Evolutionary conservation across 345 rosid species (phyloP).

Genomic region (Salix caprea): DNA sequence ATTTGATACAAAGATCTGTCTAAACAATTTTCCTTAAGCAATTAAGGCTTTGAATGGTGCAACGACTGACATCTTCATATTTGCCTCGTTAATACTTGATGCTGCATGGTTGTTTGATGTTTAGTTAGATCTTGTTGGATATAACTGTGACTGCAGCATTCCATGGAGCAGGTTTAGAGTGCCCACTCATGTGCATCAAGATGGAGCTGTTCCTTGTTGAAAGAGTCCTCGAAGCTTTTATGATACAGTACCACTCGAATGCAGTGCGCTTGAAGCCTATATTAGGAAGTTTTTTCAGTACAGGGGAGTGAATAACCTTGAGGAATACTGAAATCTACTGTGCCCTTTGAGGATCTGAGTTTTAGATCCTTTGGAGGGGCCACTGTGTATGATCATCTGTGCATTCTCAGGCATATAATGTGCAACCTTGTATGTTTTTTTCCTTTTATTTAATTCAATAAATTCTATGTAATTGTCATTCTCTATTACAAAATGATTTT

Average conservation of each 20-base stretch:
- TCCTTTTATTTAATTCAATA: too few relatives aligned
- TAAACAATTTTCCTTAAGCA: not conserved
- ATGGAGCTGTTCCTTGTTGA: not conserved
- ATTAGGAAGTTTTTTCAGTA: not conserved
- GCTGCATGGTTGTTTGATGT: not conserved
- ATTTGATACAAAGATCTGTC: not conserved
- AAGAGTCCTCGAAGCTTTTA: not conserved
- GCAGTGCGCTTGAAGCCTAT: not conserved
- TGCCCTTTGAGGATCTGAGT: not conserved
- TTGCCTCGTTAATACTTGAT: not conserved
- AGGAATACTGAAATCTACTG: not conserved
- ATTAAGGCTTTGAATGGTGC: not conserved
- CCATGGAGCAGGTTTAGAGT: not conserved
- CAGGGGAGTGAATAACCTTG: not conserved
- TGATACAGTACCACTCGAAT: not conserved
- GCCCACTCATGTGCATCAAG: not conserved
- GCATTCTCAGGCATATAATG: not conserved
- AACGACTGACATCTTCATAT: not conserved
- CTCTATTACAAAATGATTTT: too few relatives aligned
- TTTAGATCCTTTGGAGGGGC: not conserved
- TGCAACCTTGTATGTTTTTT: too few relatives aligned
- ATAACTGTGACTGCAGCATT: not conserved
- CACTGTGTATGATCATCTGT: constrained; percentile 1
- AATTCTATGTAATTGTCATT: too few relatives aligned
- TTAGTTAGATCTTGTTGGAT: not conserved